A percentile compares a stretch with the other conserved stretches of the same genome.
Evolutionary conservation across 345 rosid species (phyloP).

Genomic region (Pistacia vera): DNA sequence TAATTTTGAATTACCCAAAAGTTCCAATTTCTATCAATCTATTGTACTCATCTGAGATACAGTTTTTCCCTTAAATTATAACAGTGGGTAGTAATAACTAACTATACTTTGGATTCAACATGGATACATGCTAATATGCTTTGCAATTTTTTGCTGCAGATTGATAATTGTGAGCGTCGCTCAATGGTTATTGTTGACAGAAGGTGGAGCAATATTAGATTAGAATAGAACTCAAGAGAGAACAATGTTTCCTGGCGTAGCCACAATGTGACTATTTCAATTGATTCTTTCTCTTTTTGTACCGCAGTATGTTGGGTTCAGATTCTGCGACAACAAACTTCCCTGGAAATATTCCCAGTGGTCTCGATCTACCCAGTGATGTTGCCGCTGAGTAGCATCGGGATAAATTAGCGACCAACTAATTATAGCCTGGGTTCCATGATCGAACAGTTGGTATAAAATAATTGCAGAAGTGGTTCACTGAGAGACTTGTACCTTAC

Average conservation of each 20-base stretch:
- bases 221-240: background rate
- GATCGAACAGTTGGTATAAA: background rate
- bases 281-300: background rate
- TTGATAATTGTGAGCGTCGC: slow-evolving; percentile 76
- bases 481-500: background rate
- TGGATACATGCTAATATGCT: background rate
- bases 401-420: slow-evolving; percentile 4
- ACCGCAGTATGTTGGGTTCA: slow-evolving; percentile 47
- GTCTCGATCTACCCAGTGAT: slow-evolving; percentile 63
- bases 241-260: background rate
- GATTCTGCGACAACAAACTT: slow-evolving; percentile 50
- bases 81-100: background rate
- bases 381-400: slow-evolving; percentile 35
- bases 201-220: slow-evolving; percentile 40
- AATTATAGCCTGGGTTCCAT: slow-evolving; percentile 1
- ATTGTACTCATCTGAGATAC: background rate
- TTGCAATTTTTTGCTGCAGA: slow-evolving; percentile 39
- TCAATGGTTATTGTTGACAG: slow-evolving; percentile 60
- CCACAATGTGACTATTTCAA: background rate
- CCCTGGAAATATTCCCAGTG: slow-evolving; percentile 56
- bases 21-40: background rate
- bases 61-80: too few species aligned
- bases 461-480: background rate
- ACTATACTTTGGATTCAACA: background rate
- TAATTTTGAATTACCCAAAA: background rate